These are phyloP conservation scores for Diaporthe ilicicola DNA, from an alignment of 2,329 filamentous ascomycete genomes.

Conservation along the genomic window DNA sequence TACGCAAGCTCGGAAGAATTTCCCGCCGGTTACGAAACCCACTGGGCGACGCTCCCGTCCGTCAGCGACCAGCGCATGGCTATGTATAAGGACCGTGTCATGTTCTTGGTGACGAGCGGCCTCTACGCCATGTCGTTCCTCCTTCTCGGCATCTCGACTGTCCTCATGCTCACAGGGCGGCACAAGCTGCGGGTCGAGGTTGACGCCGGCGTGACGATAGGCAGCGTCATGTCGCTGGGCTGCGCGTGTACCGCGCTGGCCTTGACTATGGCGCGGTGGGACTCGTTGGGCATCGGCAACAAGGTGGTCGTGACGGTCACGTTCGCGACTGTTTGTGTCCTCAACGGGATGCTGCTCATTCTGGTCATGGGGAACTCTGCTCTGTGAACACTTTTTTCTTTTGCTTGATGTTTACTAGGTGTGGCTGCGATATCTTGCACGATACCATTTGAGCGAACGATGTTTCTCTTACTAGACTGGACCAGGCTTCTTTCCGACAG, in stretches of 20 bases:
- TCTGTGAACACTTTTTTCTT: conserved; percentile 16
- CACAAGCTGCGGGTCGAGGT: conserved; percentile 76
- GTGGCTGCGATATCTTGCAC: not conserved
- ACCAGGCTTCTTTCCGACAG: not conserved
- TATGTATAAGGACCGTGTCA: conserved; percentile 61
- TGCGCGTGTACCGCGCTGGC: conserved; percentile 70
- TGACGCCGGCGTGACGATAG: conserved; percentile 75
- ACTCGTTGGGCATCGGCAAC: conserved; percentile 52
- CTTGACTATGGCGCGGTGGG: conserved; percentile 62
- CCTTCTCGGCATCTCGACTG: conserved; percentile 69
- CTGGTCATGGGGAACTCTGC: conserved; percentile 54
- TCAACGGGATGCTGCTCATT: conserved; percentile 61
- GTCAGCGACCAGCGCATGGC: conserved; percentile 59
- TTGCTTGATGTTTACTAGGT: not conserved
- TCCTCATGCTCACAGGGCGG: conserved; percentile 73
- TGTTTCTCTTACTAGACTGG: conserved; percentile 14
- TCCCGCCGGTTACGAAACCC: conserved; percentile 60
- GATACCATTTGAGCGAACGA: conserved; percentile 15
- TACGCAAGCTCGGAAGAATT: conserved; percentile 64
- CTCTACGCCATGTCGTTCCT: conserved; percentile 68
- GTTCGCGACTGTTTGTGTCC: conserved; percentile 56
- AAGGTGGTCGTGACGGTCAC: conserved; percentile 53
- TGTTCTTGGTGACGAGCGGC: conserved; percentile 61
- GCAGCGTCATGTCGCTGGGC: conserved; percentile 72
- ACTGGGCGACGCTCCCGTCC: conserved; percentile 62